Conservation (phyloP, 768 basidiomycete species). For the Russula sp. region DNA sequence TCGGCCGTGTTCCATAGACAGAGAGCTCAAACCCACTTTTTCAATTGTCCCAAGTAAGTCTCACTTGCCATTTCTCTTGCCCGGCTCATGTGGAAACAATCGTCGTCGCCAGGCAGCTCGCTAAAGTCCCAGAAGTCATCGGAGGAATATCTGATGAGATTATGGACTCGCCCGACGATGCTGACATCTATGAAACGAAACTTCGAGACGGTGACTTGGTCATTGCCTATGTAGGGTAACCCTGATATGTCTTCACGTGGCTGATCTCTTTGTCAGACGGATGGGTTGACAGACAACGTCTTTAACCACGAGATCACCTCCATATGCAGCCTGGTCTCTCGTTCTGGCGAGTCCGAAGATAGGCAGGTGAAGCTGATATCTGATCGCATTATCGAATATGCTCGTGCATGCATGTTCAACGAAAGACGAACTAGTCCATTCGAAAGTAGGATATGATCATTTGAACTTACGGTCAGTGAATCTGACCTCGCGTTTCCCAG, state of each 20-base stretch:
- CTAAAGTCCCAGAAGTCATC: conserved; percentile 29
- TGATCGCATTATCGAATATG: conserved; percentile 62
- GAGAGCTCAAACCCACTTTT: conserved; percentile 37
- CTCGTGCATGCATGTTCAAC: conserved; percentile 62
- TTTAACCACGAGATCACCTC: conserved; percentile 63
- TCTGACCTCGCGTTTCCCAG: conserved; percentile 28
- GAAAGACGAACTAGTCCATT: conserved; percentile 64
- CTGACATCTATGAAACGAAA: conserved; percentile 39
- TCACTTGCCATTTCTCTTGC: conserved; percentile 10
- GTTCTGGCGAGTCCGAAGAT: conserved; percentile 38
- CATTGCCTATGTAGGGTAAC: conserved; percentile 38
- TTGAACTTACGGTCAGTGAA: neutral
- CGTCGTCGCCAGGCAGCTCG: conserved; percentile 28
- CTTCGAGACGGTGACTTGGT: conserved; percentile 48
- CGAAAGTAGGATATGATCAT: conserved; percentile 42
- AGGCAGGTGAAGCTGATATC: conserved; percentile 63
- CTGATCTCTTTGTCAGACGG: conserved; percentile 34
- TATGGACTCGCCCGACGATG: conserved; percentile 36
- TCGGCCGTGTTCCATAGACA: conserved; percentile 51
- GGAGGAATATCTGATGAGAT: conserved; percentile 23
- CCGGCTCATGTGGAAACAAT: neutral
- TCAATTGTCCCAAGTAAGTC: conserved; percentile 43
- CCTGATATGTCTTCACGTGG: neutral
- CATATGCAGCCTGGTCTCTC: conserved; percentile 58
- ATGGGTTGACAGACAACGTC: conserved; percentile 48